phyloP scores from a whole-genome alignment of 1,284 basidiomycete species.

The Trametes sp. region DNA sequence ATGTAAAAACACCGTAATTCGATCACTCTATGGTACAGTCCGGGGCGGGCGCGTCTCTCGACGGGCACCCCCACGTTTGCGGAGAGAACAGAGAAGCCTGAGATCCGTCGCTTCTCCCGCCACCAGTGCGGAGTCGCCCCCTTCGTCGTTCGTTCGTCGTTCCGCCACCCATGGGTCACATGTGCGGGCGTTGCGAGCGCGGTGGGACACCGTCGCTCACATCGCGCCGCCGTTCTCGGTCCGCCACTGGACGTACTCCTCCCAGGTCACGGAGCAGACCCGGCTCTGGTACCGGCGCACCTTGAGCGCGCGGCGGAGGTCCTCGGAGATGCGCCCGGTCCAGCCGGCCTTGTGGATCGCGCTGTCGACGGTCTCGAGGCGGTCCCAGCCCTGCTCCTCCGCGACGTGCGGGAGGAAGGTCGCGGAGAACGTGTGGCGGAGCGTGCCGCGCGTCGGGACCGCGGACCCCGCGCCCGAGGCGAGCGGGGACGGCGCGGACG shows the following conservation, averaged over 20 bases:
- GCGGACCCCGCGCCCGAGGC: slow-evolving; percentile 67
- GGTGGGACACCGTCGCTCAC: slow-evolving; percentile 15
- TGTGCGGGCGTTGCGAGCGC: not conserved
- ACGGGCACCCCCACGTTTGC: not conserved
- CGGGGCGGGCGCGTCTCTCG: not conserved
- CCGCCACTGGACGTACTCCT: slow-evolving; percentile 82
- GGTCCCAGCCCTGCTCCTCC: slow-evolving; percentile 93
- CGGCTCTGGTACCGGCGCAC: slow-evolving; percentile 89
- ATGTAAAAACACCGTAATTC: slow-evolving; percentile 21
- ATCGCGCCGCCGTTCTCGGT: slow-evolving; percentile 50
- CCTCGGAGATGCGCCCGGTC: slow-evolving; percentile 84
- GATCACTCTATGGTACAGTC: slow-evolving; percentile 22
- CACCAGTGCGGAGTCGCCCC: slow-evolving; percentile 12
- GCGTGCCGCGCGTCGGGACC: slow-evolving; percentile 57
- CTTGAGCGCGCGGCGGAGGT: slow-evolving; percentile 78
- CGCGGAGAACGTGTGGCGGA: slow-evolving; percentile 76
- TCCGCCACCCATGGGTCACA: no score
- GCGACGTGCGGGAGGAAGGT: slow-evolving; percentile 97
- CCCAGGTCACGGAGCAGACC: slow-evolving; percentile 75
- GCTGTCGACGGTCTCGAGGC: slow-evolving; percentile 87
- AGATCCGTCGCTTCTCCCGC: slow-evolving; percentile 19
- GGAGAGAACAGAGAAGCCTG: slow-evolving; percentile 2
- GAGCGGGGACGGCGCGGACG: slow-evolving; percentile 69
- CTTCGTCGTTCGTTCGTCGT: not conserved
- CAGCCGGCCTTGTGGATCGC: slow-evolving; percentile 95